Evolutionary conservation across 345 rosid species (phyloP), one percentile per base, ranked within the genome.

Genomic region (Garcia nutans): DNA sequence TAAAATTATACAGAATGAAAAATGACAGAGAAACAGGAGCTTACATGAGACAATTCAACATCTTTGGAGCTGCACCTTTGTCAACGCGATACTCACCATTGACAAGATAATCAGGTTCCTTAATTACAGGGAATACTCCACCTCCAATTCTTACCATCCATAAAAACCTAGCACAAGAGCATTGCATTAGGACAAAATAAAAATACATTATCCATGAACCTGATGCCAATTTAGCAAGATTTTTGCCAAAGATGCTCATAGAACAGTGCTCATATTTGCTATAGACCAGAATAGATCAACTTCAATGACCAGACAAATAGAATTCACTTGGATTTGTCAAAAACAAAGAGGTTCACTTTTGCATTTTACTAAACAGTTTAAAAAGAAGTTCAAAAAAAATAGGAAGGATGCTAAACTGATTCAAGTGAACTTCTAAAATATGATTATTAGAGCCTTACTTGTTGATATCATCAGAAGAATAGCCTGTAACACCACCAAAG

Each of bases 71-170:
- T 63, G 97, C 99, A 65, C 97, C 97, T 80, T 96, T 96, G 89
- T 96, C 99, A 73, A 96, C 93, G 45, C 99, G 99, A 70, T 93
- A 96, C 73, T 96, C 99, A 2, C 99, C 99, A 83, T 96, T 96
- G 57, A 91, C 99, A 45, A 96, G 97, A 86, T 96, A 96, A 81
- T 93, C 97, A 73, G 97, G 92, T 84, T 96, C 99, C 89, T 89
- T 93, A 71, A 96, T 96, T 67, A 93, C 98, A 69, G 99, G 99
- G 82, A 86, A 96, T 50, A 96, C 97, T 74, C 99, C 98, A 10
- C 99, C 99, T 81, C 99, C 99, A 83, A 96, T 96, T 82, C 99
- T 92, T 82, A 96, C 99, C 99, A 96, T 96, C 99, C 99, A 96
- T 87, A 96, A 82, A 84, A 96, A 96, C 86, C 99, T 96, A 81